Conservation (phyloP, 2,329 filamentous ascomycete genomes). For the Podosphaera xanthii region DNA sequence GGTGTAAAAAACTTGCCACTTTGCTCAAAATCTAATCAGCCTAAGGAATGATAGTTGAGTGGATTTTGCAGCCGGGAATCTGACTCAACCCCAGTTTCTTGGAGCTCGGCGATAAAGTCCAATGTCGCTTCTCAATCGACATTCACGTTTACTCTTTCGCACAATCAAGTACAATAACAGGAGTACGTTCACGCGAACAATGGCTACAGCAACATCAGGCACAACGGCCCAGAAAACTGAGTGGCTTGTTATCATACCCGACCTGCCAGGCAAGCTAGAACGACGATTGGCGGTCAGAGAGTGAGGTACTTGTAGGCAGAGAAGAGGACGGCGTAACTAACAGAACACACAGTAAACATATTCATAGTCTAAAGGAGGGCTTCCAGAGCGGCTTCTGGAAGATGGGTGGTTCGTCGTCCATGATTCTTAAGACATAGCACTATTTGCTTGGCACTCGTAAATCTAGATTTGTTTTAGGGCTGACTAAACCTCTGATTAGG, state of each 20-base stretch:
- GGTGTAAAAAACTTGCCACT: too few species aligned
- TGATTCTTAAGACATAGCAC: not conserved
- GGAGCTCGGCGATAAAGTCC: too few species aligned
- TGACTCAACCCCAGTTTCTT: too few species aligned
- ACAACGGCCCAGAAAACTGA: conserved; percentile 23
- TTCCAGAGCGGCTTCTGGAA: conserved; percentile 34
- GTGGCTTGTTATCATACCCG: conserved; percentile 47
- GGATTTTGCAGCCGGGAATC: too few species aligned
- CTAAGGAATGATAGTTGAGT: too few species aligned
- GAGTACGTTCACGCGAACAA: conserved; percentile 1
- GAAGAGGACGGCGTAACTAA: not conserved
- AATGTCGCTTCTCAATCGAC: too few species aligned
- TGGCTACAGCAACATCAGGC: conserved; percentile 1
- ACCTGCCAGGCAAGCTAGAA: conserved; percentile 33
- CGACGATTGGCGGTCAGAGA: conserved; percentile 38
- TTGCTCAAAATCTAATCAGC: too few species aligned
- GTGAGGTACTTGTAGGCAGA: conserved; percentile 17
- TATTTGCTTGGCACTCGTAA: not conserved
- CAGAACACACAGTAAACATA: conserved; percentile 9
- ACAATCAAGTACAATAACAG: too few species aligned
- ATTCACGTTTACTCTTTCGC: too few species aligned
- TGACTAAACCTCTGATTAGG: conserved; percentile 21
- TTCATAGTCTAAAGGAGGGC: conserved; percentile 24
- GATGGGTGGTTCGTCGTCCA: conserved; percentile 24
- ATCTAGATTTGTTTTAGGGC: not conserved